These are phyloP conservation scores for Myotisia sp. DNA, from an alignment of 2,329 filamentous ascomycete genomes.

Conservation along the genomic window DNA sequence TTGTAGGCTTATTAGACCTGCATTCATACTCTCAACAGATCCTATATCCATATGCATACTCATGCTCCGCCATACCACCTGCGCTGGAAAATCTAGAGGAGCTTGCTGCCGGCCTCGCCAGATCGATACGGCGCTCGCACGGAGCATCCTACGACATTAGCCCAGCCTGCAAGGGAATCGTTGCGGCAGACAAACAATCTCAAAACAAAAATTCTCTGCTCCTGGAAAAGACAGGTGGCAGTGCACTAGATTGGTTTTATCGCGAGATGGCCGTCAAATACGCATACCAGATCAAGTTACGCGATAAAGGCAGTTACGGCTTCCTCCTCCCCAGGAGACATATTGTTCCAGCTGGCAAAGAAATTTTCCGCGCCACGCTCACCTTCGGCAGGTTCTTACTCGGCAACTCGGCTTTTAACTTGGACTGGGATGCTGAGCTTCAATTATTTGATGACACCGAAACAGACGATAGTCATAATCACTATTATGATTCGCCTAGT, in stretches of 20 bases:
- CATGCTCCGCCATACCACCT: conserved; percentile 62
- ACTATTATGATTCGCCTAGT: no score
- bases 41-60: conserved; percentile 80
- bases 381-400: conserved; percentile 62
- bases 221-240: conserved; percentile 65
- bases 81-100: conserved; percentile 87
- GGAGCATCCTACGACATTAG: conserved; percentile 63
- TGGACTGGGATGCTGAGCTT: conserved; percentile 10
- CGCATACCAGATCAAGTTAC: conserved; percentile 82
- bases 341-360: conserved; percentile 79
- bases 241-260: conserved; percentile 90
- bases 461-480: no score
- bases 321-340: conserved; percentile 77
- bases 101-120: conserved; percentile 71
- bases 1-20: conserved; percentile 76
- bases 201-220: conserved; percentile 23
- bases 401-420: conserved; percentile 2
- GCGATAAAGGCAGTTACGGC: conserved; percentile 87
- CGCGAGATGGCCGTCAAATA: conserved; percentile 69
- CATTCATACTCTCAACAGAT: conserved; percentile 95
- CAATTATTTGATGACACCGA: conserved; percentile 4
- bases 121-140: conserved; percentile 69
- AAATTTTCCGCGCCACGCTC: conserved; percentile 68
- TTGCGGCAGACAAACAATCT: conserved; percentile 26
- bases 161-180: conserved; percentile 69